Evolutionary conservation across 805 yeast genomes (phyloP).

Genomic region (Ogataea methanolica): DNA sequence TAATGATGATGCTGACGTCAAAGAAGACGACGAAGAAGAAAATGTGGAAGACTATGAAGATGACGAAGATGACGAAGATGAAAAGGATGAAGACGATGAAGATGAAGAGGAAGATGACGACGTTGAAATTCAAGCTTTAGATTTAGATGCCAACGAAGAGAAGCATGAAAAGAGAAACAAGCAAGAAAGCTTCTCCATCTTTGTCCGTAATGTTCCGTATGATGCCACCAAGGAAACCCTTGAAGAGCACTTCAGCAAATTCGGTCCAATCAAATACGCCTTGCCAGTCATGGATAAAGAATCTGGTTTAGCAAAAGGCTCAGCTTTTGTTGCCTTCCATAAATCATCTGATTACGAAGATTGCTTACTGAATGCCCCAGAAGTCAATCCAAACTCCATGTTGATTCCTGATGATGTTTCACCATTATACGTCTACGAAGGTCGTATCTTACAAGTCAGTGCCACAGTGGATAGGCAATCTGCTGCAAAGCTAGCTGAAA

Average conservation of each 20-base stretch:
- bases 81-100: slow-evolving; percentile 28
- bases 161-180: slow-evolving; percentile 41
- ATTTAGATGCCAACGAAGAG: slow-evolving; percentile 14
- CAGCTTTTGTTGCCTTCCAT: slow-evolving; percentile 88
- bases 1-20: slow-evolving; percentile 29
- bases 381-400: slow-evolving; percentile 51
- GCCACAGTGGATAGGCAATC: slow-evolving; percentile 84
- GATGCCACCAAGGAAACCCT: slow-evolving; percentile 83
- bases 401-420: slow-evolving; percentile 90
- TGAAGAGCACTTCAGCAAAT: slow-evolving; percentile 69
- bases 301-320: slow-evolving; percentile 85
- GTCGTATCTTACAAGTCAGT: slow-evolving; percentile 79
- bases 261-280: slow-evolving; percentile 90
- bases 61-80: slow-evolving; percentile 24
- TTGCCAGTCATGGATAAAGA: slow-evolving; percentile 85
- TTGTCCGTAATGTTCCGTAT: slow-evolving; percentile 91
- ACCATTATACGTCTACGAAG: slow-evolving; percentile 85
- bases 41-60: slow-evolving; percentile 27
- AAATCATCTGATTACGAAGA: slow-evolving; percentile 55
- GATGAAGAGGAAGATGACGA: slow-evolving; percentile 29
- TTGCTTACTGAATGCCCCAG: slow-evolving; percentile 79
- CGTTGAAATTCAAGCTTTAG: neutral
- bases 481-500: slow-evolving; percentile 70
- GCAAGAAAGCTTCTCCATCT: slow-evolving; percentile 68
- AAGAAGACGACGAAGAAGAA: slow-evolving; percentile 30